Conservation (phyloP, 2,329 filamentous ascomycete genomes). For the Colletotrichum theobromicola region DNA sequence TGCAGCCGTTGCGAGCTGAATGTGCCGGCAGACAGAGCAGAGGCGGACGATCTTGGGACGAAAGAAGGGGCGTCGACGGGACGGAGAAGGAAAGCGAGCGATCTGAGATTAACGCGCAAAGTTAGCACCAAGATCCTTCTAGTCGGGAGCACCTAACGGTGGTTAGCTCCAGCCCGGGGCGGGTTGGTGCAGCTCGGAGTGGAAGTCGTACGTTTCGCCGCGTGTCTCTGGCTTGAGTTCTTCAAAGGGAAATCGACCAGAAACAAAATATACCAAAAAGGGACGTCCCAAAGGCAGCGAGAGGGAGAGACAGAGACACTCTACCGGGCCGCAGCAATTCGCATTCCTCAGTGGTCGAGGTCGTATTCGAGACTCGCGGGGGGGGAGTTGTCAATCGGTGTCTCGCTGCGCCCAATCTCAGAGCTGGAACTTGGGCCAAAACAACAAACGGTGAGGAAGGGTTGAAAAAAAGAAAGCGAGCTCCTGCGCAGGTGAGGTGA, state of each 20-base stretch:
- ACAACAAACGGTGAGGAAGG: background rate
- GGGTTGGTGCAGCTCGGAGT: background rate
- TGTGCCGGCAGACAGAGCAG: background rate
- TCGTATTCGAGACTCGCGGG: background rate
- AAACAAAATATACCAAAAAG: background rate
- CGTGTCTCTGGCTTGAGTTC: background rate
- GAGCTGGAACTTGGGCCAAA: background rate
- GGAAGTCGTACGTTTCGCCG: conserved; percentile 10
- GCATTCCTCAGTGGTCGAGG: background rate
- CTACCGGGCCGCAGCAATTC: background rate
- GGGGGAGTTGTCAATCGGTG: background rate
- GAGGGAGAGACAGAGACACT: conserved; percentile 13
- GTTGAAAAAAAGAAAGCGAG: background rate
- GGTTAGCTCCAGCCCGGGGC: background rate
- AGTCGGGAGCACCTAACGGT: conserved; percentile 10
- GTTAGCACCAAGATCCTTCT: background rate
- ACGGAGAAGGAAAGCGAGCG: background rate
- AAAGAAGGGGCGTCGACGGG: background rate
- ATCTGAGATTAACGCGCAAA: background rate
- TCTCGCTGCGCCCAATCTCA: background rate
- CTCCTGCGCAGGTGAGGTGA: background rate
- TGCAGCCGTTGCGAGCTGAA: background rate
- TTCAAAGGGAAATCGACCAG: background rate
- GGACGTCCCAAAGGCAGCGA: background rate
- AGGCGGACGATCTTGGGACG: background rate